Evolutionary conservation across 768 basidiomycete genomes (phyloP), one percentile per base, ranked within the genome.

Genomic region (Lentinula raphanica): DNA sequence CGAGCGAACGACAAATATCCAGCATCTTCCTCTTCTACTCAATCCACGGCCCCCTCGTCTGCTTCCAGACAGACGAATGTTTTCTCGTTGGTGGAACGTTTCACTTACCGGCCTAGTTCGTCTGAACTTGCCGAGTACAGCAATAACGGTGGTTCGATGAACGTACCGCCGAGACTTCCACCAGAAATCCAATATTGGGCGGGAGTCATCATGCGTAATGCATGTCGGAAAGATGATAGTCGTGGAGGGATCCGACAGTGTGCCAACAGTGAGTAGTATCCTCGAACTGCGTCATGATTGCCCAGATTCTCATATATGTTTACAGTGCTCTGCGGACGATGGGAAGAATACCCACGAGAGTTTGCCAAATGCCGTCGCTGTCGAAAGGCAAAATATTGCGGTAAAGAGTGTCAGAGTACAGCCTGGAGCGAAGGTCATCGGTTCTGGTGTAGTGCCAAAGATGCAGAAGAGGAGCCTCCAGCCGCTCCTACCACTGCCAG

Each of bases 181-280:
- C 77, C 80, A 9, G 96, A 98, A 69, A 96, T 99, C 23, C 93
- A 97, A 71, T 97, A 98, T 66, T 98, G 97, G 97, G 97, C 96
- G 0, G 94, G 94, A 2, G 96, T 98, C n/a, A 97, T 98, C 67
- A 99, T 98, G 97, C 82, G 97, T 54, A 99, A 99, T 70, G 97
- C 97, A 12, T 99, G 97, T 73, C 78, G 96, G 68, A 98, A 99
- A 76, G 97, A 98, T 65, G 96, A 98, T 62, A 85, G 80, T 49
- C 76, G 87, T 35, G 94, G 94, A 54, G 97, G 97, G 11, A 94
- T 98, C 61, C 74, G 97, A 57, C 97, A 98, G 71, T 99, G 97
- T 77, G 97, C 97, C 0, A 97, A 97, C 68, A 98, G 89, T 91
- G 62, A 70, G 87, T 81, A 3, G 32, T 59, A 54, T 31, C 35